Evolutionary conservation across 2,329 filamentous ascomycete genomes (phyloP).

Genomic region (Fusarium nodosum): DNA sequence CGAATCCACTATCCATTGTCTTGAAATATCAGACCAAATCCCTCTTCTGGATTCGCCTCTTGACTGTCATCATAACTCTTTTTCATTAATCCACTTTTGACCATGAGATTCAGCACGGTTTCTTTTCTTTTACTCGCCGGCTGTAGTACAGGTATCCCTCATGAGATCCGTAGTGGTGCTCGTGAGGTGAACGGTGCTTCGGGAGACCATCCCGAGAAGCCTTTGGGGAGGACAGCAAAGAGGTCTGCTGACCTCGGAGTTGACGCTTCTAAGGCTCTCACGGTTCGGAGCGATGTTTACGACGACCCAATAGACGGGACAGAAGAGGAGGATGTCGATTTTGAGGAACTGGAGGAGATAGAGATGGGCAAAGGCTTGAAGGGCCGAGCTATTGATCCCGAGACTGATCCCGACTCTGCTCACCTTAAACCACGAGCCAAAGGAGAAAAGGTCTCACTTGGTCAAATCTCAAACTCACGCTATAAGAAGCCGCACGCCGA

Average conservation of each 20-base stretch:
- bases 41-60: background rate
- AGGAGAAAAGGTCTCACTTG: conserved; percentile 49
- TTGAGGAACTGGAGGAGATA: conserved; percentile 13
- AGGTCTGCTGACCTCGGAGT: too few relatives aligned
- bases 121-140: conserved; percentile 35
- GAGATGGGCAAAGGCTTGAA: conserved; percentile 5
- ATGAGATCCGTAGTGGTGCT: conserved; percentile 20
- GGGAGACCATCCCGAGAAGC: background rate
- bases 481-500: conserved; percentile 54
- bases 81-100: conserved; percentile 2
- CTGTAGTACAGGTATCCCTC: conserved; percentile 33
- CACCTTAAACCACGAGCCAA: conserved; percentile 22
- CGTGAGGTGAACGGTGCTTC: conserved; percentile 19
- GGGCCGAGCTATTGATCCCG: conserved; percentile 13
- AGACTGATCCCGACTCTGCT: conserved; percentile 12
- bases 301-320: conserved; percentile 11
- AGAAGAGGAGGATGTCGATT: background rate
- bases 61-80: conserved; percentile 2
- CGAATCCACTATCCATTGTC: conserved; percentile 11
- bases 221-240: background rate
- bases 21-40: conserved; percentile 37
- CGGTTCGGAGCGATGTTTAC: conserved; percentile 9
- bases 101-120: conserved; percentile 45
- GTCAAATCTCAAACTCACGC: conserved; percentile 53
- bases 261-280: background rate